Percentiles rank a stretch among this genome's conserved stretches.
Evolutionary conservation across 2,329 filamentous ascomycete genomes (phyloP).

Genomic region (Xylariaceae sp.): DNA sequence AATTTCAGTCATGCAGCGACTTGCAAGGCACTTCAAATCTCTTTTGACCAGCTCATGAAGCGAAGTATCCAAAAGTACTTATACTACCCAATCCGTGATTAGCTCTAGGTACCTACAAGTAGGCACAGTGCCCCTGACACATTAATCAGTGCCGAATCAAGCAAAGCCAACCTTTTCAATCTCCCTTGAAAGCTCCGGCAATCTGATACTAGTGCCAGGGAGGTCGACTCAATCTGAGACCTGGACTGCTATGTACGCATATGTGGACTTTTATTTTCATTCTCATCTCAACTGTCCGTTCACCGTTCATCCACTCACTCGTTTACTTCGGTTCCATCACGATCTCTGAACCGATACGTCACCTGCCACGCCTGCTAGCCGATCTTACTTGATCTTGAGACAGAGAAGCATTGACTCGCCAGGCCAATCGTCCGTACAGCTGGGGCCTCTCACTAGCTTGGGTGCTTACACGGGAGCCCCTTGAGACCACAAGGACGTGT

Average conservation of each 20-base stretch:
- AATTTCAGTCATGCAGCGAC: background rate
- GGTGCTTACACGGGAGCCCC: conserved; percentile 1
- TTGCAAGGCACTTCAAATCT: background rate
- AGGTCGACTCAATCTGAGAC: background rate
- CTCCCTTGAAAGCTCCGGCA: background rate
- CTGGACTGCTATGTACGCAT: background rate
- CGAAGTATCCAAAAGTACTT: background rate
- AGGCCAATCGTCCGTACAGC: background rate
- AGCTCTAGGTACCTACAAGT: background rate
- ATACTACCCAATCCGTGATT: too few species aligned
- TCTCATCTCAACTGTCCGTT: background rate
- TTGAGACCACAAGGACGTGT: conserved; percentile 1
- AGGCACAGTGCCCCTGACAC: background rate
- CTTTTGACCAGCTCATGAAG: background rate
- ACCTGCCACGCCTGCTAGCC: conserved; percentile 2
- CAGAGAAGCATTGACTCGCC: background rate
- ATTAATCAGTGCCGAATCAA: conserved; percentile 12
- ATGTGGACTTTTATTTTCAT: background rate
- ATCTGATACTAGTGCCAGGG: background rate
- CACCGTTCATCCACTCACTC: background rate
- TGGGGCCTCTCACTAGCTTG: conserved; percentile 1
- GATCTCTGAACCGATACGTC: background rate
- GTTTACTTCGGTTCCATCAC: conserved; percentile 4
- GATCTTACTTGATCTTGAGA: background rate
- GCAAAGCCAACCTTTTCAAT: conserved; percentile 4